Conservation (phyloP, 495 filamentous ascomycete species). For the Ascodesmis nigricans region DNA sequence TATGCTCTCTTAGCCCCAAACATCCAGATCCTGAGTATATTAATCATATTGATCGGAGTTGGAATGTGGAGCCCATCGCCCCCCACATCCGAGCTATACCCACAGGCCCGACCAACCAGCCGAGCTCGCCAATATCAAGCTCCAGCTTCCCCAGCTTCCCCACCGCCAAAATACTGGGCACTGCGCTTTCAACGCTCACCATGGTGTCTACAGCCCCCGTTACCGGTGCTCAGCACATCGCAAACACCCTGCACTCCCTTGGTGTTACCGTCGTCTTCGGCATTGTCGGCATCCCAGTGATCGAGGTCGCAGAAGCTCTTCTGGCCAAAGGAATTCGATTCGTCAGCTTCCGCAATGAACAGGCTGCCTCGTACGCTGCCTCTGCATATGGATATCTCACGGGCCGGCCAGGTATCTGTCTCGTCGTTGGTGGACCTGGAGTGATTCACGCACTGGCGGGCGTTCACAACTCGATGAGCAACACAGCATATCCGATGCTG, state of each 20-base stretch:
- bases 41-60: too few species aligned
- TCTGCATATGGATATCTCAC: conserved; percentile 44
- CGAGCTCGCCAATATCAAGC: too few species aligned
- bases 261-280: conserved; percentile 40
- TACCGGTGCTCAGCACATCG: conserved; percentile 39
- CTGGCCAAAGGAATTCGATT: conserved; percentile 42
- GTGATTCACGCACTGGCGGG: conserved; percentile 42
- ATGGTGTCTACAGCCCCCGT: too few species aligned
- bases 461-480: conserved; percentile 33
- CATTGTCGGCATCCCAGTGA: conserved; percentile 42
- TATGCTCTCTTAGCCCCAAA: too few species aligned
- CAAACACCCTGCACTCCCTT: conserved; percentile 32
- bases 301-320: conserved; percentile 41
- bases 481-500: conserved; percentile 35
- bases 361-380: conserved; percentile 41
- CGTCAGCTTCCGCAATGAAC: conserved; percentile 44
- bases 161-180: conserved; percentile 19
- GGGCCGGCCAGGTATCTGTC: conserved; percentile 37
- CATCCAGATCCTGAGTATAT: too few species aligned
- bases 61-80: too few species aligned
- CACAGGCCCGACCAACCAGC: too few species aligned
- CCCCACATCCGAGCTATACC: too few species aligned
- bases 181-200: too few species aligned
- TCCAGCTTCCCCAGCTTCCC: too few species aligned
- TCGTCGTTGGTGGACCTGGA: conserved; percentile 44